Evolutionary conservation across 306 rosid genomes (phyloP).

Genomic region (Potentilla sterilis): DNA sequence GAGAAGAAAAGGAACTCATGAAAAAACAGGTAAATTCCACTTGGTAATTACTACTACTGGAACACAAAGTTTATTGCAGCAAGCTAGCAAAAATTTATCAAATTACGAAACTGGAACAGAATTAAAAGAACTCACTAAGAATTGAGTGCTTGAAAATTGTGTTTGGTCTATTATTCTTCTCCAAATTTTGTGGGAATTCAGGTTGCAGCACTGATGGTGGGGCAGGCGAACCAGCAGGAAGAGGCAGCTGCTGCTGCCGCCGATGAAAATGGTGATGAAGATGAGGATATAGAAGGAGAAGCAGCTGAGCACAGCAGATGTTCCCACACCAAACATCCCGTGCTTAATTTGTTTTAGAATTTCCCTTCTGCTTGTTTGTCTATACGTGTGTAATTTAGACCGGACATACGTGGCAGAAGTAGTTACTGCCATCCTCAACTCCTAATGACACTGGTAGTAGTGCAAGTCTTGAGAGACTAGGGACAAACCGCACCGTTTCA

Average conservation of each 20-base stretch:
- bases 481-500: neutral
- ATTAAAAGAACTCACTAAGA: neutral
- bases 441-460: neutral
- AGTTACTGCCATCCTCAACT: neutral
- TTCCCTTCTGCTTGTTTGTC: neutral
- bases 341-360: neutral
- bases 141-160: neutral
- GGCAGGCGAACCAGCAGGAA: neutral
- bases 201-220: neutral
- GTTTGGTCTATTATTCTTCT: neutral
- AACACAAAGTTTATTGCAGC: neutral
- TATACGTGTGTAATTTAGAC: neutral
- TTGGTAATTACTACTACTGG: neutral
- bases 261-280: neutral
- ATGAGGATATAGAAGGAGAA: neutral
- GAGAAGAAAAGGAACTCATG: constrained; percentile 8
- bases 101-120: neutral
- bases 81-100: neutral
- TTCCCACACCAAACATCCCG: neutral
- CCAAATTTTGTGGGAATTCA: neutral
- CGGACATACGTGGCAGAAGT: neutral
- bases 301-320: neutral
- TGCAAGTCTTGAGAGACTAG: neutral
- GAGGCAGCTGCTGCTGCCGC: neutral
- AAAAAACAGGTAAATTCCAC: constrained; percentile 14